Evolutionary conservation across 345 rosid species (phyloP), one percentile per base, ranked within the genome.

Genomic region (Eucalyptus polyanthemos): DNA sequence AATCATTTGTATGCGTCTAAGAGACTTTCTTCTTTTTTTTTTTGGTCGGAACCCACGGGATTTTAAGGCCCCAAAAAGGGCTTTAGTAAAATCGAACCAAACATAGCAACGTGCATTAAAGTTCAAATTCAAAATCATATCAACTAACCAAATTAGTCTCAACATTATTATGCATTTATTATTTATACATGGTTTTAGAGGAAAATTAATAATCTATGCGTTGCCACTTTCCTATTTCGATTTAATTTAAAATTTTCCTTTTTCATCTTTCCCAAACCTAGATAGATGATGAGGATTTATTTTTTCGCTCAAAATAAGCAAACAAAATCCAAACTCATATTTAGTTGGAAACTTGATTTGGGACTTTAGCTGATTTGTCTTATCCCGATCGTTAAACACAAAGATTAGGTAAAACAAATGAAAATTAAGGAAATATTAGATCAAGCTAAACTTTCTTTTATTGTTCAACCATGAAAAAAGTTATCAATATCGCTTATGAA

Each of bases 21-120:
- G 56, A 51, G 56, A 51, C 56, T 7, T 51, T 51, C 9, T 51
- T 51, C 4, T 51, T 17, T 1, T 58, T n/a, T n/a, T 58, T 25
- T 25, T 8, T 5, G 14, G 7, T 58, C 0, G 6, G 2, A 60
- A 62, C 3, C 62, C 62, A 56, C 1, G 0, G 3, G 62, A 4
- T 24, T 56, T 56, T 56, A 4, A 56, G 13, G 29, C 62, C 62
- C 12, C 29, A 56, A 9, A 22, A 22, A 56, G 62, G 62, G 29
- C 62, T 56, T 56, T 56, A 24, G 62, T 5, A 22, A 56, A 56
- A 24, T 56, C 1, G 29, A 56, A 56, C 29, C 29, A 9, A 5
- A 56, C 29, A 22, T 29, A 10, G 2, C 13, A 62, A 62, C 0
- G 42, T 9, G 42, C 42, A 17, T 16, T 69, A 31, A 69, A 34